Evolutionary conservation across 2,329 filamentous ascomycete species (phyloP).

Genomic region (Emmonsia crescens): DNA sequence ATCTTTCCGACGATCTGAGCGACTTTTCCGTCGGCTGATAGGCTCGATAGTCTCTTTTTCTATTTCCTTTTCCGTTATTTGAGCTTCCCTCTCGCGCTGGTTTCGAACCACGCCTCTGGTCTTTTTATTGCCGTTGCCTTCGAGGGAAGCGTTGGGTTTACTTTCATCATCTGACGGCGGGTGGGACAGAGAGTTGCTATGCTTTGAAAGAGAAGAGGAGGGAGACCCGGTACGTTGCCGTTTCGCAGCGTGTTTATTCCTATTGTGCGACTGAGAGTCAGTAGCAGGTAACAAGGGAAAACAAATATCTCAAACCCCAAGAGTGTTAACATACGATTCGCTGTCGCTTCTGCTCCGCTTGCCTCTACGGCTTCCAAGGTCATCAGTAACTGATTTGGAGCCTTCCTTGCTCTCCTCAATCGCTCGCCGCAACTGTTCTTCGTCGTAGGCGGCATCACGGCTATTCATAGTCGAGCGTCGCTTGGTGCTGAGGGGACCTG

Average conservation of each 20-base stretch:
- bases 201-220: conserved; percentile 49
- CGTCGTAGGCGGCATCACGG: conserved; percentile 85
- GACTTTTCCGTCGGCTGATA: conserved; percentile 67
- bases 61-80: conserved; percentile 51
- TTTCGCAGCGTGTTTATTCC: conserved; percentile 62
- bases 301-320: conserved; percentile 6
- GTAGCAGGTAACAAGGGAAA: neutral
- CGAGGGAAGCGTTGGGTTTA: conserved; percentile 25
- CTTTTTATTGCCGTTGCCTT: conserved; percentile 42
- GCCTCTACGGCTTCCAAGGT: conserved; percentile 49
- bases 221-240: conserved; percentile 73
- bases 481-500: conserved; percentile 55
- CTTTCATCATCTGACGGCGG: conserved; percentile 57
- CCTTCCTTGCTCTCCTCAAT: conserved; percentile 94
- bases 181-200: conserved; percentile 35
- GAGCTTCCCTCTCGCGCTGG: conserved; percentile 39
- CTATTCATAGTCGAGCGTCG: conserved; percentile 96
- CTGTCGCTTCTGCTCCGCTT: conserved; percentile 86
- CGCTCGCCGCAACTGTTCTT: conserved; percentile 75
- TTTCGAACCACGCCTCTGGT: conserved; percentile 47
- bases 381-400: conserved; percentile 45
- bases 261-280: conserved; percentile 26
- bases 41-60: conserved; percentile 65
- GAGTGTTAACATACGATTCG: conserved; percentile 63
- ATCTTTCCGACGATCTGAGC: conserved; percentile 71